phyloP scores from a whole-genome alignment of 2,329 filamentous ascomycete genomes.

The Alternaria sp. region DNA sequence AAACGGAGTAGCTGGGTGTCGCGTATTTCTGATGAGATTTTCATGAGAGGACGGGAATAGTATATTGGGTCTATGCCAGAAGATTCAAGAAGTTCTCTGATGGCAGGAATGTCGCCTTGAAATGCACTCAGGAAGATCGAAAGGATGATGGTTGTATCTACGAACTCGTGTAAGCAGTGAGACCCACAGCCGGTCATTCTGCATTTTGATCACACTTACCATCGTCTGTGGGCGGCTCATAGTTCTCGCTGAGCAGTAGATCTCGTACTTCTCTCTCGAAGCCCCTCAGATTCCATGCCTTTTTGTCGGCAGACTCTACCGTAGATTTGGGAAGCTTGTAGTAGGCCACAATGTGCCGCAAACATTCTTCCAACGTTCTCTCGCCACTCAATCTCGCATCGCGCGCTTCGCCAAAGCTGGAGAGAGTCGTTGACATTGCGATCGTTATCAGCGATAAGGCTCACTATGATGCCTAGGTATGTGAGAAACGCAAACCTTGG shows the following conservation, averaged over 20 bases:
- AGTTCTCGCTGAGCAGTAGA: slow-evolving; percentile 1
- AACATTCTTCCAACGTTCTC: slow-evolving; percentile 5
- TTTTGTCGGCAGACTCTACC: slow-evolving; percentile 7
- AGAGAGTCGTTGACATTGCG: slow-evolving; percentile 2
- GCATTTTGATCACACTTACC: slow-evolving; percentile 1
- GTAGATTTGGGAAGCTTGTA: slow-evolving; percentile 3
- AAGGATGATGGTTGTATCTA: slow-evolving; percentile 6
- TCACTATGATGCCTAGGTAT: slow-evolving; percentile 2
- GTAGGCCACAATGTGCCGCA: slow-evolving; percentile 9
- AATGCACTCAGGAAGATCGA: slow-evolving; percentile 7
- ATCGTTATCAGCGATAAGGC: slow-evolving; percentile 1
- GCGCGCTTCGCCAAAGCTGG: slow-evolving; percentile 6
- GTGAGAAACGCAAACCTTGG: neutral
- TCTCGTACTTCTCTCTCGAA: slow-evolving; percentile 11
- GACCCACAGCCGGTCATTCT: neutral
- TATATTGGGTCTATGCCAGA: neutral
- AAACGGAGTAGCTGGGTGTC: slow-evolving; percentile 7
- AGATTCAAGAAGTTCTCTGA: slow-evolving; percentile 8
- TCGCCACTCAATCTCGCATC: neutral
- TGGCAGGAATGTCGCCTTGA: slow-evolving; percentile 3
- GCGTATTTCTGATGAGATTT: neutral
- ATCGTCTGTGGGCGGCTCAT: slow-evolving; percentile 3
- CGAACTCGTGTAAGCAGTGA: neutral
- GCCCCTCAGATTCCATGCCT: neutral
- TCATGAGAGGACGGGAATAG: slow-evolving; percentile 8